Percentiles rank a stretch among this genome's conserved stretches.
phyloP scores from a whole-genome alignment of 495 filamentous ascomycete genomes.

The Thermochaetoides thermophila region DNA sequence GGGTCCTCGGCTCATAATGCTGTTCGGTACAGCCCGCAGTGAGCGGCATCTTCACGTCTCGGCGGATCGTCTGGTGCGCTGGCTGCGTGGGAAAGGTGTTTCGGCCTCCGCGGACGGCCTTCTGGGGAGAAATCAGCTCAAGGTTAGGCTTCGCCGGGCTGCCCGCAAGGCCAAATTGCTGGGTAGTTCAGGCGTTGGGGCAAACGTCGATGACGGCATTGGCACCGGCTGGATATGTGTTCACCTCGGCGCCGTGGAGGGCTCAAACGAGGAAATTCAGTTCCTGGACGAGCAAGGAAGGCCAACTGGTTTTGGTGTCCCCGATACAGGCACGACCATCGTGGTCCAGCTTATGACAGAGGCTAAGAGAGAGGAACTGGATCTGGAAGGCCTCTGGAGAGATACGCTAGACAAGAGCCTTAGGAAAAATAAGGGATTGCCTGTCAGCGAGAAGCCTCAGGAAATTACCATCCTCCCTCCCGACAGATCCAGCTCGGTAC shows the following conservation, averaged over 20 bases:
- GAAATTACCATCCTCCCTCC: too few species aligned
- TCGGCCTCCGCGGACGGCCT: constrained; percentile 71
- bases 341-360: constrained; percentile 87
- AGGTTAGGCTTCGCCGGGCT: constrained; percentile 67
- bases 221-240: constrained; percentile 93
- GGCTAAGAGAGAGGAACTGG: constrained; percentile 66
- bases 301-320: constrained; percentile 64
- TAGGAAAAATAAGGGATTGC: too few species aligned
- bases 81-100: constrained; percentile 62
- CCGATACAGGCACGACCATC: constrained; percentile 39
- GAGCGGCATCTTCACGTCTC: constrained; percentile 90
- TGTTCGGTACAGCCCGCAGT: constrained; percentile 82
- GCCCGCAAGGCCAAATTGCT: constrained; percentile 65
- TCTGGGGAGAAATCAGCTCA: constrained; percentile 79
- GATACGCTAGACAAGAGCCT: constrained; percentile 14
- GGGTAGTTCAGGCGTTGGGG: constrained; percentile 34
- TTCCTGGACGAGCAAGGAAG: constrained; percentile 28
- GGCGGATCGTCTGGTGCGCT: constrained; percentile 75
- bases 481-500: too few species aligned
- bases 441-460: too few species aligned
- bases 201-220: constrained; percentile 59
- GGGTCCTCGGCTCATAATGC: constrained; percentile 78
- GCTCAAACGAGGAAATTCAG: constrained; percentile 25
- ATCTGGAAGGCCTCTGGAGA: constrained; percentile 70
- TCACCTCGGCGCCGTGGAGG: constrained; percentile 59